Conservation (phyloP, 768 basidiomycete genomes). For the Podaxis sp. region DNA sequence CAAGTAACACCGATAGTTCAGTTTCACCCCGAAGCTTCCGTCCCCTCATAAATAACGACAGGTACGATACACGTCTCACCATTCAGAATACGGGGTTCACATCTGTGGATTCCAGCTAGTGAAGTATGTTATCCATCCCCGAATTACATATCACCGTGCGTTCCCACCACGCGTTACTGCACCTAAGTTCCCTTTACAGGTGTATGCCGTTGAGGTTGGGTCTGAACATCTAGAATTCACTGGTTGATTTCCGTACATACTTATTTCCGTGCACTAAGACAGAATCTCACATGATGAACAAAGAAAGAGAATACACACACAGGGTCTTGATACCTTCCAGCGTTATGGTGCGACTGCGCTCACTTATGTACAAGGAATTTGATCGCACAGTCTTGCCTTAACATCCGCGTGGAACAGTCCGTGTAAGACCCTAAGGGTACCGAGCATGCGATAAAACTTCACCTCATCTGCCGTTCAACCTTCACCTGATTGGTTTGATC, state of each 20-base stretch:
- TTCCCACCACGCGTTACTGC: background rate
- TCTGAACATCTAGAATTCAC: no score
- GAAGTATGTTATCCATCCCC: background rate
- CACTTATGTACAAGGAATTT: background rate
- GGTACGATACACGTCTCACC: background rate
- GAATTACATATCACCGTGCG: background rate
- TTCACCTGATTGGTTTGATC: constrained; percentile 5
- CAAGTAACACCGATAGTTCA: background rate
- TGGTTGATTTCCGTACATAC: background rate
- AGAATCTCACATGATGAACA: background rate
- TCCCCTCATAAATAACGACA: background rate
- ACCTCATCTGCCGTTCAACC: background rate
- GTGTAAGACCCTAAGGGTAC: constrained; percentile 6
- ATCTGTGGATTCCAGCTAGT: background rate
- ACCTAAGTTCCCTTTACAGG: background rate
- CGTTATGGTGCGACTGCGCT: background rate
- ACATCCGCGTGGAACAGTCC: constrained; percentile 12
- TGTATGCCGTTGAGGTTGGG: background rate
- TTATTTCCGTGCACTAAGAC: constrained; percentile 5
- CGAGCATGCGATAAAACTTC: background rate
- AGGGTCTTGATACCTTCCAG: background rate
- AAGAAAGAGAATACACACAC: background rate
- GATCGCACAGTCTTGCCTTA: background rate
- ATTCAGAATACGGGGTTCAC: background rate
- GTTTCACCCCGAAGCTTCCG: background rate